Evolutionary conservation across 768 basidiomycete species (phyloP), one percentile per base, ranked within the genome.

Genomic region (Sarcodon aspratus): DNA sequence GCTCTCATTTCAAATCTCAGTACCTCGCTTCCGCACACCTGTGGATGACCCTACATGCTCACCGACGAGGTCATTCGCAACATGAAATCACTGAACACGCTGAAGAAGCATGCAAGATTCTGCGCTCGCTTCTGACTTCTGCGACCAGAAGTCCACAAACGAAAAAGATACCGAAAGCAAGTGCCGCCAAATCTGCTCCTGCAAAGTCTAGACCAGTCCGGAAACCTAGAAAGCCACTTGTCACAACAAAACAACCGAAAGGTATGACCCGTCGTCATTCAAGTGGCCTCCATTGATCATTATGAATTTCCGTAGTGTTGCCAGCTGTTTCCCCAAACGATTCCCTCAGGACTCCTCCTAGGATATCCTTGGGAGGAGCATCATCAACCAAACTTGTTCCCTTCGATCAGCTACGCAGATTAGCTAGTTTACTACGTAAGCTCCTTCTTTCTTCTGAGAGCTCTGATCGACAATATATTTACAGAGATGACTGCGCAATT

Each of bases 41-140:
- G 21, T 85, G 82, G 80, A 65, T 78, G 42, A 79, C 82, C 0
- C 65, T 93, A 15, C 80, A 86, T 56, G 73, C 78, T 0, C 87
- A 92, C 62, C 74, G 78, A 11, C 68, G 65, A 6, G 65, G 61
- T 8, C 69, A 75, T 48, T 51, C 63, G 1, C 63, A 73, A 18
- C 72, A 77, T 58, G 69, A 65, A 48, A 70, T 87, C 37, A 63
- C 73, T 7, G 57, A 64, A n/a, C 77, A 80, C 44, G 67, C 76
- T 1, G 76, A 74, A 9, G 64, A 73, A 11, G 83, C 79, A 0
- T 79, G 73, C 53, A 61, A 53, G 33, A 59, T 76, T 31, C 69
- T 86, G 36, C 69, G 65, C 40, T 47, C 62, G 13, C 56, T 72
- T 36, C 52, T 77, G 1, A 42, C 52, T 10, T 33, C 50, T 6